phyloP scores from a whole-genome alignment of 345 rosid species.

The Eucalyptus sp. region DNA sequence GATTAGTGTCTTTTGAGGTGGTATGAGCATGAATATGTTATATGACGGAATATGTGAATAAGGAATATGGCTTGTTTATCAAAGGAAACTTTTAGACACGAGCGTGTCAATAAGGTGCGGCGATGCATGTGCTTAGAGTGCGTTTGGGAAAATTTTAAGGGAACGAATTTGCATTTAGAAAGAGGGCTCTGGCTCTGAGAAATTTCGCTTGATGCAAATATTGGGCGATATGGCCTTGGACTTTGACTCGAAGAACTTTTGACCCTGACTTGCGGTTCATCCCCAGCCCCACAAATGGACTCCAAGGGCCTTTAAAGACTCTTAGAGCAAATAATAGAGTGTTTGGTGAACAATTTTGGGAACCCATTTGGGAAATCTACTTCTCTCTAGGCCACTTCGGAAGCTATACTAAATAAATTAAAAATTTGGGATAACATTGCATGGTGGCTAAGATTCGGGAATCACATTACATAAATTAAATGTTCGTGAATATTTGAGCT shows the following conservation, averaged over 20 bases:
- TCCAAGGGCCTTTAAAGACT: not conserved
- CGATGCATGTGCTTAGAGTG: not conserved
- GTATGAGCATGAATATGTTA: not conserved
- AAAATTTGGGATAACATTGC: fast-evolving
- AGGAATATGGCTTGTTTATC: not conserved
- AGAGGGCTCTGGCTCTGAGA: not conserved
- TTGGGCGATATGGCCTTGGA: not conserved
- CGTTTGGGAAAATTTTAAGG: not conserved
- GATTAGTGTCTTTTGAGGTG: not conserved
- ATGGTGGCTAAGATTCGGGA: fast-evolving
- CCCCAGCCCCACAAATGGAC: not conserved
- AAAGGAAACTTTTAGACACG: not conserved
- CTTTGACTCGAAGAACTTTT: not conserved
- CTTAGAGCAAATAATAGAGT: not conserved
- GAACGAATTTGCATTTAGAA: not conserved
- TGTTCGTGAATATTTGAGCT: not conserved
- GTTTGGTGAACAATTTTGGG: too few relatives aligned
- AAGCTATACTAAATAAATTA: too few relatives aligned
- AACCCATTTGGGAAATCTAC: fast-evolving
- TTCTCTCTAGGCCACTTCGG: fast-evolving
- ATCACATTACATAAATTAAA: too few relatives aligned
- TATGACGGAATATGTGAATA: not conserved
- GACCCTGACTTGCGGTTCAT: not conserved
- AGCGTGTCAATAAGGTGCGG: not conserved
- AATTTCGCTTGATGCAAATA: not conserved